Percentiles rank a stretch among this genome's conserved stretches.
Conservation (phyloP, 2,329 filamentous ascomycete species). For the Aureobasidium melanogenum region DNA sequence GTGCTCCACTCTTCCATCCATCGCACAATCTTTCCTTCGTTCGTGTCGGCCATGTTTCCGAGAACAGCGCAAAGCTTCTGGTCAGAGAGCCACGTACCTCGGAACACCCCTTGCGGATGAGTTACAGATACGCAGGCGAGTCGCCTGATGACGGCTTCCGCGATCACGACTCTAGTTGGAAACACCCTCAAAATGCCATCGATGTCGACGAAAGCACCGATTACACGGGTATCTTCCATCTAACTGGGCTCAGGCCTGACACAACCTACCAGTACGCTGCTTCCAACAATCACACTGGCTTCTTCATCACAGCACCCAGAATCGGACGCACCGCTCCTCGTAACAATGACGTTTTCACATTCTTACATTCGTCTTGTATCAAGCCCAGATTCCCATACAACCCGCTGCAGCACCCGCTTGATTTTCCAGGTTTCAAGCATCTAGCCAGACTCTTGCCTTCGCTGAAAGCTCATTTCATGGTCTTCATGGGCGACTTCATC, state of each 20-base stretch:
- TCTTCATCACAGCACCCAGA: slow-evolving; percentile 68
- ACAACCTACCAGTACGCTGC: slow-evolving; percentile 74
- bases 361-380: slow-evolving; percentile 87
- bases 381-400: slow-evolving; percentile 86
- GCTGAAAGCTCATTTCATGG: slow-evolving; percentile 63
- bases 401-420: slow-evolving; percentile 70
- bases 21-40: slow-evolving; percentile 74
- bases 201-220: slow-evolving; percentile 69
- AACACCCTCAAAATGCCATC: slow-evolving; percentile 54
- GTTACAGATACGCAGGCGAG: slow-evolving; percentile 40
- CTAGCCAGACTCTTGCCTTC: slow-evolving; percentile 64
- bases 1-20: slow-evolving; percentile 60
- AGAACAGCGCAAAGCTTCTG: slow-evolving; percentile 68
- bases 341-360: slow-evolving; percentile 63
- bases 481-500: slow-evolving; percentile 76
- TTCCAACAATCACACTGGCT: slow-evolving; percentile 78
- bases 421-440: slow-evolving; percentile 70
- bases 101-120: slow-evolving; percentile 67
- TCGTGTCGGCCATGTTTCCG: slow-evolving; percentile 77
- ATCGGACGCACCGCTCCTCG: slow-evolving; percentile 50
- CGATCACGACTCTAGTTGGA: slow-evolving; percentile 55
- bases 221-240: slow-evolving; percentile 63
- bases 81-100: slow-evolving; percentile 72
- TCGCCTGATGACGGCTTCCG: slow-evolving; percentile 41
- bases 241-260: slow-evolving; percentile 60